Base-by-base conservation (phyloP, 2,329 filamentous ascomycete species). In the Plectosphaerella plurivora region DNA sequence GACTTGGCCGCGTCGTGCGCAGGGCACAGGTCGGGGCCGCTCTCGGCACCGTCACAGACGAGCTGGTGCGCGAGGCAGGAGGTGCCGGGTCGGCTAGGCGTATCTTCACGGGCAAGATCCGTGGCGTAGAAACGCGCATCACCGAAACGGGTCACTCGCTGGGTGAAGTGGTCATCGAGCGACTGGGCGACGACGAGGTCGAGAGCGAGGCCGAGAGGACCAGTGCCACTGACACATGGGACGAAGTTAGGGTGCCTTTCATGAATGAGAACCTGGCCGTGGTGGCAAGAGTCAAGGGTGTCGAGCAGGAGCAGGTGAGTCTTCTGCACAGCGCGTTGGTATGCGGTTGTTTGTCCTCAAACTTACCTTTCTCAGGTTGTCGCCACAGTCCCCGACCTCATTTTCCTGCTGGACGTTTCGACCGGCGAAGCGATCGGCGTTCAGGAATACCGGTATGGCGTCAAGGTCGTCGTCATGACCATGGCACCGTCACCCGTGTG, bases 1-100 rank as follows among this genome's bases (percentile, higher is more conserved):
- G 68, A 16, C 74, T 82, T n/a, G 78, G 79, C 0, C 72, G 78
- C 1, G 73, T 71, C 39, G 74, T 80, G 24, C 73, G 71, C 5
- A 66, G 75, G 11, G 69, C 73, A 2, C 71, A 73, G 54, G 62
- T 66, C 18, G 70, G 73, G 16, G 68, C 76, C 4, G 61, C 72
- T 3, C 70, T 76, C 47, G 66, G 68, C 20, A 72, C 69, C 2
- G 73, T 76, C 1, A 57, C 65, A 0, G 64, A 68, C 18, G 66
- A 65, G 20, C 55, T 66, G 6, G 56, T 76, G 65, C 22, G 70
- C 65, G 61, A 67, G 70, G 55, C 66, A 68, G 52, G 77, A 65
- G 65, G 64, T 58, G 18, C 54, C 1, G 53, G 55, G 9, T 58
- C 54, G 3, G 62, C 62, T 1, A 54, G 53, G 24, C 53, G 60